These are phyloP conservation scores for Trichothecium roseum DNA, from an alignment of 2,329 filamentous ascomycete genomes.

Conservation along the genomic window DNA sequence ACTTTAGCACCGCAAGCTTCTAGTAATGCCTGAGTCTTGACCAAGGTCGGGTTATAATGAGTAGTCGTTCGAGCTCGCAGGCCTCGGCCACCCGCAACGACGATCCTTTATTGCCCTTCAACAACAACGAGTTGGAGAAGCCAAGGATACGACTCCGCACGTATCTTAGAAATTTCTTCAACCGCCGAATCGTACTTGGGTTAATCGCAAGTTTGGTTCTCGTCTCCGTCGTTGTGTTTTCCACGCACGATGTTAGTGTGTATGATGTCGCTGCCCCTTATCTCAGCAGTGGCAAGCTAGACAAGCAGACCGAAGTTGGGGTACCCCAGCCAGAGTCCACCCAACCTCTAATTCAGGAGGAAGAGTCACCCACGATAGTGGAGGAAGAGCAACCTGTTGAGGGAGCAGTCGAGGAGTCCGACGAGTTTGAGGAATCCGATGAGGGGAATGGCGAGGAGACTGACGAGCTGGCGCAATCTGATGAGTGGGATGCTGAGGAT, in stretches of 20 bases:
- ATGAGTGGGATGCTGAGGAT: constrained; percentile 2
- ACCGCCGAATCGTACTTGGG: constrained; percentile 43
- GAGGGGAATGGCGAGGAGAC: constrained; percentile 6
- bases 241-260: constrained; percentile 14
- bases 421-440: constrained; percentile 8
- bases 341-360: neutral
- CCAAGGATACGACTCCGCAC: constrained; percentile 30
- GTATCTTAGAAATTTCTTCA: constrained; percentile 40
- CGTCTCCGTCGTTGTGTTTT: constrained; percentile 28
- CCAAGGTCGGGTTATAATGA: constrained; percentile 4
- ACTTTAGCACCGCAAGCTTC: no score
- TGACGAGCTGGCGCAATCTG: no score
- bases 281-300: neutral
- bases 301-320: neutral
- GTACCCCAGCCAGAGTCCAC: neutral
- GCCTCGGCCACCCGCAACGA: constrained; percentile 17
- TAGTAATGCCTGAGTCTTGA: no score
- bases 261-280: constrained; percentile 4
- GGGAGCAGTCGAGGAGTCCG: neutral
- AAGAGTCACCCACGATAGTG: neutral
- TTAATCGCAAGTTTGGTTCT: constrained; percentile 29
- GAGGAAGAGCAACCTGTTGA: neutral
- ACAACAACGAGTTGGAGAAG: constrained; percentile 20
- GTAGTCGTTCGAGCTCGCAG: constrained; percentile 23
- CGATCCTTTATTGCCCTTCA: constrained; percentile 22